These are phyloP conservation scores for Echinochloa phyllopogon DNA, from an alignment of 176 grass and related monocot species.

Conservation along the genomic window DNA sequence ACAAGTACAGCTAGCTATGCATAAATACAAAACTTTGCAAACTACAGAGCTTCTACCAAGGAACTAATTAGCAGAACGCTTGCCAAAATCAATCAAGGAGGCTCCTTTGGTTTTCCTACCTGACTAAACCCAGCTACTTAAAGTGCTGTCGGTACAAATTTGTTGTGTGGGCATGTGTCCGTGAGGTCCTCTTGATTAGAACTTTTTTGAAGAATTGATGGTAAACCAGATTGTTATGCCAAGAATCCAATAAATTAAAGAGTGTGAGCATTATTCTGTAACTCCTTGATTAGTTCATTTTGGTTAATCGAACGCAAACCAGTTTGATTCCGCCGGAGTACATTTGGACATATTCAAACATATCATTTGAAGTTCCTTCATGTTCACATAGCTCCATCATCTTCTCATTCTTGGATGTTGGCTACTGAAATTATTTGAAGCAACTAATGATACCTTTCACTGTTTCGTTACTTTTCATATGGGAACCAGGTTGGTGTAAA, in stretches of 20 bases:
- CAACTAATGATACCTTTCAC: slow-evolving; percentile 25
- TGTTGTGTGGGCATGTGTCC: background rate
- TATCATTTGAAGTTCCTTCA: background rate
- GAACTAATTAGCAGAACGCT: too few species aligned
- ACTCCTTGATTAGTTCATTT: background rate
- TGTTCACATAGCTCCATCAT: background rate
- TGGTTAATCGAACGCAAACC: background rate
- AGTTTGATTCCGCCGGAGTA: slow-evolving; percentile 21
- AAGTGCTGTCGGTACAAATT: background rate
- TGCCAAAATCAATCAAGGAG: too few species aligned
- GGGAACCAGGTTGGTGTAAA: slow-evolving; percentile 86
- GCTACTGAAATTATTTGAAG: slow-evolving; percentile 25
- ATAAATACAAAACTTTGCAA: too few species aligned
- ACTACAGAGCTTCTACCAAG: too few species aligned
- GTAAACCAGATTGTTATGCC: background rate
- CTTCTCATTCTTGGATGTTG: background rate
- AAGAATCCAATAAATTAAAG: background rate
- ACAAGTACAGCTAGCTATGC: too few species aligned
- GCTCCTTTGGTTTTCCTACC: too few species aligned
- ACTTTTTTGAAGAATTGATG: slow-evolving; percentile 8
- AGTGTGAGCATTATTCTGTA: background rate
- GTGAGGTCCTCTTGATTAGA: background rate
- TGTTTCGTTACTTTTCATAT: slow-evolving; percentile 38
- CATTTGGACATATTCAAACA: slow-evolving; percentile 4
- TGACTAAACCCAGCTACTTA: background rate